Percentiles rank a stretch among this genome's conserved stretches.
phyloP scores from a whole-genome alignment of 768 basidiomycete species.

The Amanita rimosa region DNA sequence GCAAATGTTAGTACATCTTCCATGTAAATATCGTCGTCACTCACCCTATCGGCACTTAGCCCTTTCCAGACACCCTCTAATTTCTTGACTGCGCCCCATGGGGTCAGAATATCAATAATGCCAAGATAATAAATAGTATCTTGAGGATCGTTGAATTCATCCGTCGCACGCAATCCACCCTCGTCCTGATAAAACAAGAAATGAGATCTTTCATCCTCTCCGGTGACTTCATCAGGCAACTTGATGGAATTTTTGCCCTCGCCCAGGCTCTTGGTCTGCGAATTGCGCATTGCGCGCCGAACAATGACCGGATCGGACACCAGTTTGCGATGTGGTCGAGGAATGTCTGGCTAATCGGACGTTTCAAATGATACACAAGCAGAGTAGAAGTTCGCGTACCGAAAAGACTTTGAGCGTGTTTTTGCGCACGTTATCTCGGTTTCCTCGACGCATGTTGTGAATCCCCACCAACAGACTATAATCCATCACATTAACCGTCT shows the following conservation, averaged over 20 bases:
- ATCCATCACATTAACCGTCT: conserved; percentile 85
- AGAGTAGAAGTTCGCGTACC: conserved; percentile 32
- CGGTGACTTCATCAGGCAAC: conserved; percentile 53
- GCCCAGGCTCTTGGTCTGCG: conserved; percentile 66
- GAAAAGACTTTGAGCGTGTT: conserved; percentile 91
- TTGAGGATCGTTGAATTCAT: conserved; percentile 65
- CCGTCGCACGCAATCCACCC: conserved; percentile 83
- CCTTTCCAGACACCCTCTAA: conserved; percentile 92
- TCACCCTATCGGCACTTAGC: conserved; percentile 71
- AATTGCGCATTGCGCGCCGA: conserved; percentile 74
- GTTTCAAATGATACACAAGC: not conserved
- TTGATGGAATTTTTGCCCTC: conserved; percentile 30
- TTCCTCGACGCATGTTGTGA: conserved; percentile 85
- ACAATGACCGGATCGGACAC: conserved; percentile 33
- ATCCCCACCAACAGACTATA: conserved; percentile 92
- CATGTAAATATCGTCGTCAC: conserved; percentile 21
- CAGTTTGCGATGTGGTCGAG: conserved; percentile 44
- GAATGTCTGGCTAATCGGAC: conserved; percentile 52
- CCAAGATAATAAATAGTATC: conserved; percentile 89
- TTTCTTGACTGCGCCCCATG: conserved; percentile 68
- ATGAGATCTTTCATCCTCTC: conserved; percentile 41
- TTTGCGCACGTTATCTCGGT: conserved; percentile 82
- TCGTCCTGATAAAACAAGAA: conserved; percentile 97
- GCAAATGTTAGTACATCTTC: conserved; percentile 5
- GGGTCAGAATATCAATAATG: conserved; percentile 94